These are phyloP conservation scores for Hypomontagnella monticulosa DNA, from an alignment of 495 filamentous ascomycete genomes.

Conservation along the genomic window DNA sequence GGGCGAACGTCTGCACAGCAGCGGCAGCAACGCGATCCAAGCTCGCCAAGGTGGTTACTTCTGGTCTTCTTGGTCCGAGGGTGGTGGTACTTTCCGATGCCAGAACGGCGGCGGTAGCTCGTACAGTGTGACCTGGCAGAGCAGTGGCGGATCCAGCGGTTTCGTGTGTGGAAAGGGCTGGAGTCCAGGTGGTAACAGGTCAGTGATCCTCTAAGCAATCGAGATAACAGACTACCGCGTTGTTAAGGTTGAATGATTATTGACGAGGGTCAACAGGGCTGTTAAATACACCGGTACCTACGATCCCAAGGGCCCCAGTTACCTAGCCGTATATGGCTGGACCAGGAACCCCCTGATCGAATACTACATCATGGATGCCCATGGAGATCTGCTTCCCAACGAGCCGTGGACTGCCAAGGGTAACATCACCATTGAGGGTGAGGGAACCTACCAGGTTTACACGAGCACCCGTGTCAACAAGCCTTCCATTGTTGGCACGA, in stretches of 20 bases:
- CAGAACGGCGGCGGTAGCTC: conserved; percentile 60
- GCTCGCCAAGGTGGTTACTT: conserved; percentile 62
- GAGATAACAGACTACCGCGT: not conserved
- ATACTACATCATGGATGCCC: conserved; percentile 72
- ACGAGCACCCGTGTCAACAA: conserved; percentile 64
- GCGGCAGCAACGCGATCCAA: conserved; percentile 46
- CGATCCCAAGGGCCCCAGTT: conserved; percentile 65
- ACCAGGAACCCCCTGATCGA: conserved; percentile 70
- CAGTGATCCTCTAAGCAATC: conserved; percentile 9
- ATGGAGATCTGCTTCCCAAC: conserved; percentile 64
- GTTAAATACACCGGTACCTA: conserved; percentile 66
- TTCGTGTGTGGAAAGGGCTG: conserved; percentile 72
- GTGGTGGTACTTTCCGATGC: conserved; percentile 60
- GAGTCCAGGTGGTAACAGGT: conserved; percentile 62
- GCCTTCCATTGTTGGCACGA: conserved; percentile 67
- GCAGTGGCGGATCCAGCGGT: conserved; percentile 56
- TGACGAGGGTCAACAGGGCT: conserved; percentile 46
- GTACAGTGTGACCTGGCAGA: conserved; percentile 64
- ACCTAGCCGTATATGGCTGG: conserved; percentile 72
- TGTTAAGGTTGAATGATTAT: not conserved
- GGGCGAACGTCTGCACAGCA: conserved; percentile 47
- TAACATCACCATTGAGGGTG: conserved; percentile 61
- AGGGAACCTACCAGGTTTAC: conserved; percentile 66
- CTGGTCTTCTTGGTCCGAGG: conserved; percentile 69
- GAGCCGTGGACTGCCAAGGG: conserved; percentile 62